Evolutionary conservation across 306 rosid species (phyloP).

Genomic region (Aeschynomene evenia): DNA sequence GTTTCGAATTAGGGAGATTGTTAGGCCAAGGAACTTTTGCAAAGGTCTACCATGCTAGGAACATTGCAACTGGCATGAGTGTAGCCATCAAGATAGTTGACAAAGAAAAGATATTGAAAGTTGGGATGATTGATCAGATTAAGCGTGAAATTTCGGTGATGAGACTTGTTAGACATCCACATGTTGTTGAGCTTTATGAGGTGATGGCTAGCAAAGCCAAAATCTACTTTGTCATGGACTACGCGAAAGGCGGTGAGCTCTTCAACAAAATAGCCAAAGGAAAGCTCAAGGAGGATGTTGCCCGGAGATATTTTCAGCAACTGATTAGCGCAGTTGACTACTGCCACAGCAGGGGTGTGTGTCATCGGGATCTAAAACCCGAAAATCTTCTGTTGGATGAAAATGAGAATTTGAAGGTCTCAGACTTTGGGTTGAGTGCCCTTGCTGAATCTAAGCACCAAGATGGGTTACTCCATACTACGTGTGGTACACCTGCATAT

Average conservation of each 20-base stretch:
- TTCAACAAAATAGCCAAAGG: constrained; percentile 87
- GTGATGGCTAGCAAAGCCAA: constrained; percentile 95
- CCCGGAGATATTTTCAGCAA: constrained; percentile 84
- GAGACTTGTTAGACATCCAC: constrained; percentile 75
- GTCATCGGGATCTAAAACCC: constrained; percentile 88
- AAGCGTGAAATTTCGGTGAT: constrained; percentile 91
- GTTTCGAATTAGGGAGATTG: constrained; percentile 72
- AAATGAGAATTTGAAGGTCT: constrained; percentile 81
- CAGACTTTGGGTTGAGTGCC: constrained; percentile 92
- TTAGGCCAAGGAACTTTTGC: constrained; percentile 99
- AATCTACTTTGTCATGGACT: constrained; percentile 93
- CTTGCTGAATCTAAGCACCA: constrained; percentile 70
- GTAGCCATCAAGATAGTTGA: constrained; percentile 85
- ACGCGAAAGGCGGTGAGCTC: constrained; percentile 91
- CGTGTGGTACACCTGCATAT: constrained; percentile 97
- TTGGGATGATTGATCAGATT: constrained; percentile 86
- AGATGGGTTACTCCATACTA: constrained; percentile 94
- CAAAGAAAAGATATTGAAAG: constrained; percentile 82
- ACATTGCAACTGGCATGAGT: constrained; percentile 62
- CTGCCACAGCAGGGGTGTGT: constrained; percentile 90
- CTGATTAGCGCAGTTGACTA: constrained; percentile 86
- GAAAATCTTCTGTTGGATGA: constrained; percentile 94
- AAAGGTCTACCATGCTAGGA: constrained; percentile 86
- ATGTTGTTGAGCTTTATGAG: constrained; percentile 91
- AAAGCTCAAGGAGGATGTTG: constrained; percentile 74